These are phyloP conservation scores for Crithidia brevicula DNA, from an alignment of 208 protist species.

Conservation along the genomic window DNA sequence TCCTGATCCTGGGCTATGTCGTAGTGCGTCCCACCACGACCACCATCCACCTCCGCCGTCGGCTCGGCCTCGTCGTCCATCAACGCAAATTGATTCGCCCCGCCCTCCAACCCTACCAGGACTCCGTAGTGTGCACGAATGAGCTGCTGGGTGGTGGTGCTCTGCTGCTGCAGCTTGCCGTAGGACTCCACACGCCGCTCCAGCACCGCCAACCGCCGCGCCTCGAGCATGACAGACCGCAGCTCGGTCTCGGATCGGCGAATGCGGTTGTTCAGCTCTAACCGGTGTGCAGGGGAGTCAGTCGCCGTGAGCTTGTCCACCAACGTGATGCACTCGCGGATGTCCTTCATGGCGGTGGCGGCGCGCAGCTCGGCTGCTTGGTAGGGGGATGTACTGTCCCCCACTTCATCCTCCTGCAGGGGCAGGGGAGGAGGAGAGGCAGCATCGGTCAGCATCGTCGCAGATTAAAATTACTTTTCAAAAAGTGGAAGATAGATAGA, in stretches of 20 bases:
- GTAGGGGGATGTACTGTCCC: constrained; percentile 29
- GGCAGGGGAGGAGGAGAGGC: constrained; percentile 33
- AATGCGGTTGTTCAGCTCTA: constrained; percentile 44
- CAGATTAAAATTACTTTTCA: background rate
- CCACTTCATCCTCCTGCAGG: constrained; percentile 35
- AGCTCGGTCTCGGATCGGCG: constrained; percentile 38
- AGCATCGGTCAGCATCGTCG: constrained; percentile 4
- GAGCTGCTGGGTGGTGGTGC: constrained; percentile 48
- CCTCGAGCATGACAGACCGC: constrained; percentile 41
- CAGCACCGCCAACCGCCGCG: constrained; percentile 36
- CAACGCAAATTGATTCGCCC: constrained; percentile 11
- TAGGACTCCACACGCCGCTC: constrained; percentile 41
- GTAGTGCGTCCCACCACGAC: constrained; percentile 19
- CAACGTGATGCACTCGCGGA: constrained; percentile 52
- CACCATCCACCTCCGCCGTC: background rate
- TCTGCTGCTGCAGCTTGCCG: constrained; percentile 38
- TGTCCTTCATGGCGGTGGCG: constrained; percentile 36
- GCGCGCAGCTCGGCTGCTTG: constrained; percentile 37
- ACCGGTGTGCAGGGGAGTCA: constrained; percentile 23
- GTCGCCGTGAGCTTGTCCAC: constrained; percentile 33
- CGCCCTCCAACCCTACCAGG: constrained; percentile 12
- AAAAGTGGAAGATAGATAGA: background rate
- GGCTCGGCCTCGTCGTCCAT: constrained; percentile 32
- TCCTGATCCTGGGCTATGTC: constrained; percentile 53
- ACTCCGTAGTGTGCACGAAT: constrained; percentile 35